A percentile compares a stretch with the other conserved stretches of the same genome.
Evolutionary conservation across 2,329 filamentous ascomycete species (phyloP).

Genomic region (Cytospora schulzeri): DNA sequence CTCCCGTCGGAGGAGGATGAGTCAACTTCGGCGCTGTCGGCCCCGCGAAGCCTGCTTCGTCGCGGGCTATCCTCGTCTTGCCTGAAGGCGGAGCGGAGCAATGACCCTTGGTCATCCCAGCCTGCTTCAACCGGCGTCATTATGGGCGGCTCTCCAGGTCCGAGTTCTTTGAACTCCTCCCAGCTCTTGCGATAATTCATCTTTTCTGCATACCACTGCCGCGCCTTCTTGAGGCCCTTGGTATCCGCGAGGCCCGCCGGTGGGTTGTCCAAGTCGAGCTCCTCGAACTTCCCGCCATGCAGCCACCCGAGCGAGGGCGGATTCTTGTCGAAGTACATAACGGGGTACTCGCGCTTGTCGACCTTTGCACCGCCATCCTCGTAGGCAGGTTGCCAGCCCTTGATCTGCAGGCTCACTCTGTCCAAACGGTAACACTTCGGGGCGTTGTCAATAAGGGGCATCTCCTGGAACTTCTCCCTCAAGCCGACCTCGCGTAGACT

Average conservation of each 20-base stretch:
- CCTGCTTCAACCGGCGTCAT: constrained; percentile 10
- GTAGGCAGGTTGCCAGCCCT: constrained; percentile 41
- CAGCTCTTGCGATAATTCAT: constrained; percentile 26
- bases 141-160: constrained; percentile 25
- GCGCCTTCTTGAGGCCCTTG: constrained; percentile 18
- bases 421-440: constrained; percentile 41
- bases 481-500: constrained; percentile 24
- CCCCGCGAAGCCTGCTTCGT: constrained; percentile 4
- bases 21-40: constrained; percentile 9
- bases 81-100: constrained; percentile 20
- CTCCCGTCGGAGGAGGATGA: background rate
- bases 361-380: constrained; percentile 40
- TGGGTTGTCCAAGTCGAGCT: constrained; percentile 23
- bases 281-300: constrained; percentile 17
- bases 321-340: constrained; percentile 41
- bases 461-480: constrained; percentile 33
- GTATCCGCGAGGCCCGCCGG: constrained; percentile 13
- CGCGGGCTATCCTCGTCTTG: constrained; percentile 22
- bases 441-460: constrained; percentile 35
- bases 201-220: constrained; percentile 24
- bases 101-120: constrained; percentile 17
- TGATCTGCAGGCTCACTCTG: constrained; percentile 34
- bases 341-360: constrained; percentile 41
- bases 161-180: constrained; percentile 23
- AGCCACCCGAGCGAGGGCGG: constrained; percentile 26